These are phyloP conservation scores for Plasmodium cynomolgi DNA, from an alignment of 169 alveolate species.

Conservation along the genomic window DNA sequence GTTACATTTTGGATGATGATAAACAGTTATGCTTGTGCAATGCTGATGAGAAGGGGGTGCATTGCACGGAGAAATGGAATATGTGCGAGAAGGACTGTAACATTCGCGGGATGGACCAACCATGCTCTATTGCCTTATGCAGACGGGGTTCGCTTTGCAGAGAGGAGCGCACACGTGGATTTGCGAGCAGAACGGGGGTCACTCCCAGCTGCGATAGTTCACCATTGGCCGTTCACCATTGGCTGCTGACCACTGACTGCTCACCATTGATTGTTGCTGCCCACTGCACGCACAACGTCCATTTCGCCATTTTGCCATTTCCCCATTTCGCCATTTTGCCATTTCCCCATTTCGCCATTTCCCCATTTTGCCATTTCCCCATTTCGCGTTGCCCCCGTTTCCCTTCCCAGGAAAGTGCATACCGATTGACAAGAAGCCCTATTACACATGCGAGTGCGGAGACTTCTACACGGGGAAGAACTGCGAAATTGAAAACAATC, in stretches of 20 bases:
- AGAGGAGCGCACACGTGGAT: neutral
- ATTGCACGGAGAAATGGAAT: constrained; percentile 65
- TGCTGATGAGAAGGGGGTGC: constrained; percentile 63
- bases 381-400: neutral
- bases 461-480: constrained; percentile 82
- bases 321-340: neutral
- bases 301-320: neutral
- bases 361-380: neutral
- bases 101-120: constrained; percentile 6
- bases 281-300: neutral
- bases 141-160: constrained; percentile 28
- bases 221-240: neutral
- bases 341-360: neutral
- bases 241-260: neutral
- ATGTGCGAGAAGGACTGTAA: constrained; percentile 70
- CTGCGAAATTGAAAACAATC: constrained; percentile 86
- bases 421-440: constrained; percentile 76
- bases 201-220: neutral
- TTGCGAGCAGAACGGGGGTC: neutral
- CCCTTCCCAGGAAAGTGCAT: constrained; percentile 77
- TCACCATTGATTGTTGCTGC: neutral
- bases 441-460: constrained; percentile 84
- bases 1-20: constrained; percentile 20
- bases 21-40: constrained; percentile 51
- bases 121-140: constrained; percentile 61